Percentiles rank a stretch among this genome's conserved stretches.
These are phyloP conservation scores for Rhizopus delemar DNA, from an alignment of 371 early-diverging fungal species.

Conservation along the genomic window DNA sequence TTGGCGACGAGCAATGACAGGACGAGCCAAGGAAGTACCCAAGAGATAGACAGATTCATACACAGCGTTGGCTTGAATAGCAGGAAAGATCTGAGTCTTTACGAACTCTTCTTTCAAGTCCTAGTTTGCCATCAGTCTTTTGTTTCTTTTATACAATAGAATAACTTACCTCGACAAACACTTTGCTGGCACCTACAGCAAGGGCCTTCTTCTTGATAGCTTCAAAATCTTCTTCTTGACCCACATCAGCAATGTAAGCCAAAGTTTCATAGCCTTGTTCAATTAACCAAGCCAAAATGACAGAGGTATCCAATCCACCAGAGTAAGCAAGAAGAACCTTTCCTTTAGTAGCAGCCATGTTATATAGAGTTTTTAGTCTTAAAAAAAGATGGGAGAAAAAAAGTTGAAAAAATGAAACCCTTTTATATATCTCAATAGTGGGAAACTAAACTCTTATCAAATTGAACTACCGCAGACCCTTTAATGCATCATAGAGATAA, in stretches of 20 bases:
- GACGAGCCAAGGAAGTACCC: constrained; percentile 96
- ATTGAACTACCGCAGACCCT: too few relatives aligned
- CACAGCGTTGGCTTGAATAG: constrained; percentile 92
- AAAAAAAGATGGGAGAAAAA: too few relatives aligned
- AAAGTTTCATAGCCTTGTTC: constrained; percentile 96
- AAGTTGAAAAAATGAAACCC: too few relatives aligned
- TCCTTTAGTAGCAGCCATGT: constrained; percentile 68
- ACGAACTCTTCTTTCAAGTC: constrained; percentile 93
- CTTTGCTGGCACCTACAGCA: constrained; percentile 89
- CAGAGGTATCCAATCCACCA: constrained; percentile 97
- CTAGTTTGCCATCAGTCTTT: constrained; percentile 25
- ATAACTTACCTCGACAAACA: constrained; percentile 81
- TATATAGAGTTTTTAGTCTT: neutral
- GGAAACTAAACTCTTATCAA: too few relatives aligned
- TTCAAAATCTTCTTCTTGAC: constrained; percentile 98
- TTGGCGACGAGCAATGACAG: constrained; percentile 87
- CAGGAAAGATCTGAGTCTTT: constrained; percentile 88
- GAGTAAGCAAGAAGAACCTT: constrained; percentile 95
- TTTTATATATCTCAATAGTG: too few relatives aligned
- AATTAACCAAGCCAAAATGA: constrained; percentile 96
- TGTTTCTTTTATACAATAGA: too few relatives aligned
- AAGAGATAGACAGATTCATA: constrained; percentile 95
- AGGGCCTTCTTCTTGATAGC: constrained; percentile 91
- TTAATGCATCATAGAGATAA: too few relatives aligned
- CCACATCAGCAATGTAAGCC: constrained; percentile 96